These are phyloP conservation scores for Stipa capillata DNA, from an alignment of 176 grass and related monocot genomes.

Conservation along the genomic window DNA sequence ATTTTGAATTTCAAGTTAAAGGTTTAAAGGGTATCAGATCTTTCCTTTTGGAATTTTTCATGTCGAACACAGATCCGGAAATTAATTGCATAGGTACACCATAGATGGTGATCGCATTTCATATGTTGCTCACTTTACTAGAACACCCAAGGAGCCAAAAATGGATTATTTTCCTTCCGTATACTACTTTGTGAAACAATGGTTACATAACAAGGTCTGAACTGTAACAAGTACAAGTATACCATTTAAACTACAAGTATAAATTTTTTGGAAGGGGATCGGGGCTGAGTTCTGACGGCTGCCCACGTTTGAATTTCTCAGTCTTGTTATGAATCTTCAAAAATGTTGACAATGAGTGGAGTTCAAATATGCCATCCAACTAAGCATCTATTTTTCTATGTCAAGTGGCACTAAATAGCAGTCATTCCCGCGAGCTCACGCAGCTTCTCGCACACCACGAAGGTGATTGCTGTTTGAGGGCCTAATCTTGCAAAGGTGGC, in stretches of 20 bases:
- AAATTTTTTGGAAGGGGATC: neutral
- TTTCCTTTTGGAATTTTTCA: too few relatives aligned
- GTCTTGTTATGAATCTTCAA: neutral
- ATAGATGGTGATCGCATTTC: too few relatives aligned
- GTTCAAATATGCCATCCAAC: neutral
- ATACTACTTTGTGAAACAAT: neutral
- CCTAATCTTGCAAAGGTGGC: conserved; percentile 86
- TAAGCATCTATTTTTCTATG: neutral
- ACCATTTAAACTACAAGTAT: neutral
- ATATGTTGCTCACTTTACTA: too few relatives aligned
- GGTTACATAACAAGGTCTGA: neutral
- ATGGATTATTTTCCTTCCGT: neutral
- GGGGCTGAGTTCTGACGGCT: neutral
- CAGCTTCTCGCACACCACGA: conserved; percentile 78
- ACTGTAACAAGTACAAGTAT: neutral
- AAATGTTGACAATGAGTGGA: neutral
- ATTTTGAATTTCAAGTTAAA: too few relatives aligned
- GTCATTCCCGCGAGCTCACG: conserved; percentile 59
- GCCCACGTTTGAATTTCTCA: neutral
- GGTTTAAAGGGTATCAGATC: too few relatives aligned
- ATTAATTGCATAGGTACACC: too few relatives aligned
- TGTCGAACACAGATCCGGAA: too few relatives aligned
- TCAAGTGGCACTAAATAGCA: conserved; percentile 40
- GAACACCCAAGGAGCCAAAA: neutral
- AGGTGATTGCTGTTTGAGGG: conserved; percentile 83